Evolutionary conservation across 2,329 filamentous ascomycete species (phyloP).

Genomic region (Lachnum nothofagi): DNA sequence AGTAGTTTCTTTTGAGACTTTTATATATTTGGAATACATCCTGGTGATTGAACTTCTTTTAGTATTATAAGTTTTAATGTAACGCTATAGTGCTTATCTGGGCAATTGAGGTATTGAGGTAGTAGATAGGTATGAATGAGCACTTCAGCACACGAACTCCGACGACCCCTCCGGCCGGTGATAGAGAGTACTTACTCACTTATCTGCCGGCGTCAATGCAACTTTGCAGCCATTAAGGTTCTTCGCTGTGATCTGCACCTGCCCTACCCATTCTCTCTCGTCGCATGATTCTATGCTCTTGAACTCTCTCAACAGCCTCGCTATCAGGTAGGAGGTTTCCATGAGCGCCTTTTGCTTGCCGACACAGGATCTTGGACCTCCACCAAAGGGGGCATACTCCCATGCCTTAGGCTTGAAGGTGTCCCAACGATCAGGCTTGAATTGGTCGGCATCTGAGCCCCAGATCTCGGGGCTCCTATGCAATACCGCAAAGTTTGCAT

Average conservation of each 20-base stretch:
- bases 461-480: background rate
- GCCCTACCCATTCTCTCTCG: slow-evolving; percentile 2
- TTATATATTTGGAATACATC: no score
- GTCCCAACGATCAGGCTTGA: background rate
- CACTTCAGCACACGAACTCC: no score
- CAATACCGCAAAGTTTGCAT: background rate
- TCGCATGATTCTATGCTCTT: slow-evolving; percentile 2
- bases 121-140: no score
- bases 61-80: no score
- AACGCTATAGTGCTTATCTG: no score
- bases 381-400: slow-evolving; percentile 69
- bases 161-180: no score
- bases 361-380: slow-evolving; percentile 65
- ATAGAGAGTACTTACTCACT: no score
- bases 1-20: no score
- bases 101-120: no score
- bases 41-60: no score
- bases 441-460: background rate
- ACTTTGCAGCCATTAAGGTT: background rate
- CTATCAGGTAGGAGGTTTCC: slow-evolving; percentile 12
- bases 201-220: background rate
- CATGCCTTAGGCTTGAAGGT: slow-evolving; percentile 34
- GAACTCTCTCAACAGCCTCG: slow-evolving; percentile 40
- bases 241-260: background rate
- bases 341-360: slow-evolving; percentile 35